Base-by-base conservation (phyloP, 2,329 filamentous ascomycete species). In the Venturia asperata region DNA sequence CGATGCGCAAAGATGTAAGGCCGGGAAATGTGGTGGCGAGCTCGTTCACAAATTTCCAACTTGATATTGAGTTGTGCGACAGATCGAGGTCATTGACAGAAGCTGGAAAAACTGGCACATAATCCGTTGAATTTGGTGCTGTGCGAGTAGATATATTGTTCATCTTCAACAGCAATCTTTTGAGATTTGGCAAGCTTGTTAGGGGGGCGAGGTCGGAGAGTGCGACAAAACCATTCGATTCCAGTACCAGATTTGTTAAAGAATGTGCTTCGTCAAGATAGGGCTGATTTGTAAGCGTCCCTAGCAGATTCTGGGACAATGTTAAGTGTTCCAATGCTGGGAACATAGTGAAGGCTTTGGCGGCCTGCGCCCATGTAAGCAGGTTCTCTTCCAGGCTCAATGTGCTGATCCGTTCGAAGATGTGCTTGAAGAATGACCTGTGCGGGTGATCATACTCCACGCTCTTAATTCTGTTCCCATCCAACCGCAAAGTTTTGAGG, bases 11-110 rank as follows among this genome's bases (percentile, higher is more conserved):
- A 42, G 86, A 86, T 15, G 79, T 81, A 7, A 97, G 80, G 4
- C 87, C 85, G 0, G 94, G 93, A 69, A 96, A 91, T 66, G 85
- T 78, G 15, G 74, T 71, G 1, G 84, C 78, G 1, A 99, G 81
- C 5, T 79, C 73, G 70, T 96, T 87, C 68, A 96, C 80, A 73
- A 95, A 90, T 39, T 75, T 72, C 90, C 92, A 97, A 21, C 82
- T 81, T 19, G 70, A 66, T 37, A 82, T 78, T 0, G 71, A 70
- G 68, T 81, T 82, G 70, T 77, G 75, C 5, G 78, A 76, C 5
- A 82, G 69, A 64, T 82, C 79, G 17, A 81, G 69, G 63, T 79
- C 76, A 43, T 66, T 62, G 5, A 80, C 61, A 0, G 75, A 75
- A 17, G 63, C 41, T 1, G 72, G 69, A 62, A 79, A 74, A 37